A percentile compares a stretch with the other conserved stretches of the same genome.
Evolutionary conservation across 371 early-diverging fungal genomes (phyloP).

Genomic region (Funneliformis caledonium): DNA sequence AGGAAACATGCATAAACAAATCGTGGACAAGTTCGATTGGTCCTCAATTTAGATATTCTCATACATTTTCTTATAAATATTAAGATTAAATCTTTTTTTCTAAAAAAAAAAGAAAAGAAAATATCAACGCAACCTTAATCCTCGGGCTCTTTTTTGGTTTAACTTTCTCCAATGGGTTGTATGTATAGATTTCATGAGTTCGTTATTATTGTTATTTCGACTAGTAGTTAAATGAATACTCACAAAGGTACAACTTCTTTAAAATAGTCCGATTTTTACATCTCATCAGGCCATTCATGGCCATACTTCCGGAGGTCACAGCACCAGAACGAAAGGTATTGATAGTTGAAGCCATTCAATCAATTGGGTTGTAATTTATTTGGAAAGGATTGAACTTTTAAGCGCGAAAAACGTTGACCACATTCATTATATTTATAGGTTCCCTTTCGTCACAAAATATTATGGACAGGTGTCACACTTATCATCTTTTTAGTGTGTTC

Average conservation of each 20-base stretch:
- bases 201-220: neutral
- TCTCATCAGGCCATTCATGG: slow-evolving; percentile 98
- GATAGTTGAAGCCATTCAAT: neutral
- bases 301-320: slow-evolving; percentile 96
- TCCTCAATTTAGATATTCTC: neutral
- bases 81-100: neutral
- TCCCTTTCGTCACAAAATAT: slow-evolving; percentile 96
- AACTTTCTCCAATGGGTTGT: slow-evolving; percentile 27
- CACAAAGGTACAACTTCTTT: neutral
- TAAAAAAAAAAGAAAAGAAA: neutral
- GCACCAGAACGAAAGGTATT: slow-evolving; percentile 94
- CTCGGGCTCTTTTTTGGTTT: slow-evolving; percentile 1
- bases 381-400: neutral
- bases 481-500: slow-evolving; percentile 99
- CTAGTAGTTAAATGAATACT: neutral
- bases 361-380: neutral
- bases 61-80: neutral
- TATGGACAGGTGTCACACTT: slow-evolving; percentile 99
- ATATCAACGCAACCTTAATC: neutral
- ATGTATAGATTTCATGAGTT: neutral
- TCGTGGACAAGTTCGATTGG: slow-evolving; percentile 18
- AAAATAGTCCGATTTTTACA: slow-evolving; percentile 90
- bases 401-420: neutral
- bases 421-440: slow-evolving; percentile 59
- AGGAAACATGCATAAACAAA: neutral